These are phyloP conservation scores for Fusarium tjaetaba DNA, from an alignment of 2,329 filamentous ascomycete species.

Conservation along the genomic window DNA sequence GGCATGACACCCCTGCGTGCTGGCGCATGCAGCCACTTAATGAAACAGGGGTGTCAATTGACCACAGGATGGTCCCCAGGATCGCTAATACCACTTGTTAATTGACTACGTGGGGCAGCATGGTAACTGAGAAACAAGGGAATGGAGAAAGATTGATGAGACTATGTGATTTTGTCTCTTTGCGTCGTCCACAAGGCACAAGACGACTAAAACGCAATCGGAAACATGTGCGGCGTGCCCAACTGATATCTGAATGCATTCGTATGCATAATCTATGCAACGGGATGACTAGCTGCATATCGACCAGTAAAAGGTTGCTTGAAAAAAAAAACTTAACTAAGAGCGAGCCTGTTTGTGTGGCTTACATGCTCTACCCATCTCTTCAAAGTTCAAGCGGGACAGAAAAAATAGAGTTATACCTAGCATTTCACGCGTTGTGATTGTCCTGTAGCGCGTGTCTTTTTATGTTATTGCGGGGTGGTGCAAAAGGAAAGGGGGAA, in stretches of 20 bases:
- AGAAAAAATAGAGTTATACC: slow-evolving; percentile 17
- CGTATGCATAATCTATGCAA: slow-evolving; percentile 23
- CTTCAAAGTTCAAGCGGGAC: background rate
- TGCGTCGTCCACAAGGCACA: background rate
- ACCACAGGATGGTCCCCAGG: slow-evolving; percentile 37
- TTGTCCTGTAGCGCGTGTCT: slow-evolving; percentile 30
- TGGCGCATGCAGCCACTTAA: slow-evolving; percentile 47
- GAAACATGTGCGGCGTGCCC: background rate
- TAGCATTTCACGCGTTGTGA: slow-evolving; percentile 27
- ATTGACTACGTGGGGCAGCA: slow-evolving; percentile 34
- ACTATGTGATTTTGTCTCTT: background rate
- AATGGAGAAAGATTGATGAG: slow-evolving; percentile 23
- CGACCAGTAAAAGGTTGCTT: background rate
- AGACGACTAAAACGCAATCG: background rate
- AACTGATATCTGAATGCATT: slow-evolving; percentile 12
- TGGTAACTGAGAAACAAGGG: slow-evolving; percentile 16
- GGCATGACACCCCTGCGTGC: slow-evolving; percentile 44
- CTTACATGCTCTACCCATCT: background rate
- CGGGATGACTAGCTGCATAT: slow-evolving; percentile 26
- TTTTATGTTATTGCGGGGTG: slow-evolving; percentile 38
- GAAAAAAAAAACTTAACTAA: background rate
- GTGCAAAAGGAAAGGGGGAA: slow-evolving; percentile 28
- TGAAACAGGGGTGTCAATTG: slow-evolving; percentile 43
- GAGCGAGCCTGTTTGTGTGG: background rate
- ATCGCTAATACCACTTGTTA: slow-evolving; percentile 41